These are phyloP conservation scores for Alternaria sp. DNA, from an alignment of 2,329 filamentous ascomycete genomes.

Conservation along the genomic window DNA sequence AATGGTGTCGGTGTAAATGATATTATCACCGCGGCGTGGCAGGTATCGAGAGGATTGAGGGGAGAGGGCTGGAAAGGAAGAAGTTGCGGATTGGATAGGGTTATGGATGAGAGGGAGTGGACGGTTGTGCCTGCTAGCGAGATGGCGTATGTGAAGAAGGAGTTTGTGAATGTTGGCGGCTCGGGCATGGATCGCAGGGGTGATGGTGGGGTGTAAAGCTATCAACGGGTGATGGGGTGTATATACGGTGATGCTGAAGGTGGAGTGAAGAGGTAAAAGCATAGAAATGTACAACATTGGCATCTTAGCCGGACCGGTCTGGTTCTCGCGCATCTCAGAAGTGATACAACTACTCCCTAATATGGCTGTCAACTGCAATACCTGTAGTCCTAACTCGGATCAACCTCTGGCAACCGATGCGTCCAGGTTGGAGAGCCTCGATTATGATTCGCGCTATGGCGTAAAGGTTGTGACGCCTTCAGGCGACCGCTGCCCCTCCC, in stretches of 20 bases:
- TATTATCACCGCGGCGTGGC: constrained; percentile 63
- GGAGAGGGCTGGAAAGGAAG: constrained; percentile 42
- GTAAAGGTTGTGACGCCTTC: too few relatives aligned
- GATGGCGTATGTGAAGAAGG: constrained; percentile 17
- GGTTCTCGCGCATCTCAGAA: background rate
- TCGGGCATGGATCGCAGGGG: constrained; percentile 5
- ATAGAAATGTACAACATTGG: background rate
- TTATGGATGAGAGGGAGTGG: constrained; percentile 27
- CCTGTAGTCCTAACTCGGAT: background rate
- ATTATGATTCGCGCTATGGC: too few relatives aligned
- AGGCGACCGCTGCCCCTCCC: too few relatives aligned
- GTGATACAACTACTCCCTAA: background rate
- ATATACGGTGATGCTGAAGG: background rate
- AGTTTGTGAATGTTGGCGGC: background rate
- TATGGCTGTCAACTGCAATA: background rate
- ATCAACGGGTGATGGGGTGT: background rate
- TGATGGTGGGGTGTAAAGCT: constrained; percentile 6
- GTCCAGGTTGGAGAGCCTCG: background rate
- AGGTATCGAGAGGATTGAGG: constrained; percentile 56
- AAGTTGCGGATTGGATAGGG: constrained; percentile 36
- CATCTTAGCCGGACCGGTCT: background rate
- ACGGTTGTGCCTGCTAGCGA: constrained; percentile 16
- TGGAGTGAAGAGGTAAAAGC: background rate
- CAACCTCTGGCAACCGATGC: background rate
- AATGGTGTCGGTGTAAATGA: constrained; percentile 60